Evolutionary conservation across 441 rosid genomes (phyloP), one percentile per base, ranked within the genome.

Genomic region (Eutrema salsugineum): DNA sequence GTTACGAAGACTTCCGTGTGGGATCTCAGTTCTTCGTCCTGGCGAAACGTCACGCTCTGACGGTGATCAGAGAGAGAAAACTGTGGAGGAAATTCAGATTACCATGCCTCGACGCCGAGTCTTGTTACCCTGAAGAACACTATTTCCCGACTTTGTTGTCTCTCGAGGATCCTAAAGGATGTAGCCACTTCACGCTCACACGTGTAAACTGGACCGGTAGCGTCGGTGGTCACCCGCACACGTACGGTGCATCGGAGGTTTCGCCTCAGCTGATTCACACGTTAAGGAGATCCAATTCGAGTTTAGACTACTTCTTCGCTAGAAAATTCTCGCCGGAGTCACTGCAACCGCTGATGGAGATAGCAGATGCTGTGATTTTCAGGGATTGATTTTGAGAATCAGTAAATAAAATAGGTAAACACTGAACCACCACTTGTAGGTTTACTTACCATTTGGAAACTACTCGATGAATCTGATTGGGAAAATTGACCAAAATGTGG

Each of bases 21-120:
- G 96, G 97, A 48, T 92, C 96, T n/a, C 94, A 90, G 84, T 92
- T 92, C 69, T 90, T 90, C 74, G 78, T 88, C 3, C 28, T 92
- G 11, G 83, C 90, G n/a, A 87, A 80, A 28, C 79, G 91, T 0
- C 97, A 92, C 48, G 96, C 89, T 1, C n/a, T 86, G 58, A 50
- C 81, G 6, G 88, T 90, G 47, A 70, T 92, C 3, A 72, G 57
- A 36, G 97, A 92, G 32, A 77, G 78, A 15, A 84, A 78, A 17
- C 63, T 90, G 11, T 92, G 97, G 97, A 81, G 80, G 61, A 92
- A 92, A 66, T 92, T 92, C n/a, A 82, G 73, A 46, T 49, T 85
- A 12, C 93, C 90, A 0, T 92, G 97, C 36, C 39, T 78, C 42
- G 75, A 85, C 6, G 1, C 28, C 0, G 80, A 81, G 0, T 80